Evolutionary conservation across 768 basidiomycete genomes (phyloP).

Genomic region (Leucocoprinus leucothites): DNA sequence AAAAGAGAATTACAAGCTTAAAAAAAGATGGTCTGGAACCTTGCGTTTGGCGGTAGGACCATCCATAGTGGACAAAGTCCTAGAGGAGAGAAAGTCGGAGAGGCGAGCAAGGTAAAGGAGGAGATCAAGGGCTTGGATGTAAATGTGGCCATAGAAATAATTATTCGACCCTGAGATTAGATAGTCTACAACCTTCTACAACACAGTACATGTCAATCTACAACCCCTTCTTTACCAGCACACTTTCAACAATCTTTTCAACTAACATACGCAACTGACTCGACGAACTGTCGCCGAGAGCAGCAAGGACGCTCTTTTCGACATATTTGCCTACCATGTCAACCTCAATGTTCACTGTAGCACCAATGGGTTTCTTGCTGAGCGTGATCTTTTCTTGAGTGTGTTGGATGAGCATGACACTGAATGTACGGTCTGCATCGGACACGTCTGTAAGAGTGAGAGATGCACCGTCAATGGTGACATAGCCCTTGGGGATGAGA

Average conservation of each 20-base stretch:
- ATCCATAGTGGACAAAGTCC: slow-evolving; percentile 1
- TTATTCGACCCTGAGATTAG: slow-evolving; percentile 12
- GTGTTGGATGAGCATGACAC: slow-evolving; percentile 94
- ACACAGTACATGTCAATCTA: slow-evolving; percentile 16
- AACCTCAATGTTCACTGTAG: slow-evolving; percentile 91
- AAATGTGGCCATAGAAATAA: background rate
- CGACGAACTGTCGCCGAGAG: slow-evolving; percentile 50
- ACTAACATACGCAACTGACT: slow-evolving; percentile 47
- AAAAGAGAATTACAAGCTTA: background rate
- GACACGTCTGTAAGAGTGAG: slow-evolving; percentile 84
- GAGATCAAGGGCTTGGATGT: slow-evolving; percentile 1
- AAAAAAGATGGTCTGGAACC: background rate
- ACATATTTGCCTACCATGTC: slow-evolving; percentile 95
- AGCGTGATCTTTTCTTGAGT: slow-evolving; percentile 88
- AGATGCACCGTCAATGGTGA: slow-evolving; percentile 92
- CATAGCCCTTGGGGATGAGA: slow-evolving; percentile 91
- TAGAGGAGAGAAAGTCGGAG: background rate
- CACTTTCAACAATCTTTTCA: slow-evolving; percentile 55
- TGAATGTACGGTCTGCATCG: slow-evolving; percentile 61
- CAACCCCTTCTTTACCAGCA: slow-evolving; percentile 44
- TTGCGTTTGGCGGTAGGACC: slow-evolving; percentile 6
- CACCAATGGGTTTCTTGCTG: slow-evolving; percentile 67
- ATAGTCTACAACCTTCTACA: slow-evolving; percentile 1
- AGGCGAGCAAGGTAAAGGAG: background rate
- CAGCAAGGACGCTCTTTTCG: slow-evolving; percentile 74